Conservation (phyloP, 2,329 filamentous ascomycete species). For the Aspergillus tubingensis region DNA sequence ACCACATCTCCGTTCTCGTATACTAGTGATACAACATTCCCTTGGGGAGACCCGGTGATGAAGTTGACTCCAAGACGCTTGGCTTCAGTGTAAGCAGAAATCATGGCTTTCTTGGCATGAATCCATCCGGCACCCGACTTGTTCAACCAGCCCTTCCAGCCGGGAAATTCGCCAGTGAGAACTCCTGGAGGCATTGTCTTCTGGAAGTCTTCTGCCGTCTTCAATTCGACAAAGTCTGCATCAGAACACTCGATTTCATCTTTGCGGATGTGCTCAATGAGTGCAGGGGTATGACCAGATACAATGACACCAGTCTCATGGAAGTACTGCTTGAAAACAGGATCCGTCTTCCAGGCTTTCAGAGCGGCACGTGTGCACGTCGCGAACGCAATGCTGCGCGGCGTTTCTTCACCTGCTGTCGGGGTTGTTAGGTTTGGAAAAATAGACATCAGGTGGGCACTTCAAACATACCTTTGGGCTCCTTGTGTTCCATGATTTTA, state of each 20-base stretch:
- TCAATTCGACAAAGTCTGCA: constrained; percentile 37
- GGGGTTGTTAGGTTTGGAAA: constrained; percentile 1
- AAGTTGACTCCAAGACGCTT: constrained; percentile 51
- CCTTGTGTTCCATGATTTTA: constrained; percentile 47
- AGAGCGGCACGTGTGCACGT: constrained; percentile 33
- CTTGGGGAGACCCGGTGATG: constrained; percentile 43
- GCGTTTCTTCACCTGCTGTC: constrained; percentile 19
- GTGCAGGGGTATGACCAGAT: constrained; percentile 45
- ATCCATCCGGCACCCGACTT: constrained; percentile 54
- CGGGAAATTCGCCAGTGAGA: constrained; percentile 52
- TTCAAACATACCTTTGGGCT: constrained; percentile 36
- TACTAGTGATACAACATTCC: constrained; percentile 44
- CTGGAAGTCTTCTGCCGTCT: constrained; percentile 50
- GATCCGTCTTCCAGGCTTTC: constrained; percentile 48
- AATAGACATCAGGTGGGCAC: no score
- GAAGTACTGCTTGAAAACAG: constrained; percentile 49
- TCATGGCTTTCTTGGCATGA: constrained; percentile 53
- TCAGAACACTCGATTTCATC: constrained; percentile 37
- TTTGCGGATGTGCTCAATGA: constrained; percentile 42
- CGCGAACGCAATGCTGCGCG: constrained; percentile 24
- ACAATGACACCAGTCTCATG: constrained; percentile 48
- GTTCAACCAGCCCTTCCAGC: constrained; percentile 53
- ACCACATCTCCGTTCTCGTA: constrained; percentile 41
- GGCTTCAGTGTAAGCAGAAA: constrained; percentile 50
- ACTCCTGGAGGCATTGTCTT: constrained; percentile 56